Conservation (phyloP, 2,329 filamentous ascomycete genomes). For the Penicillium sp. region DNA sequence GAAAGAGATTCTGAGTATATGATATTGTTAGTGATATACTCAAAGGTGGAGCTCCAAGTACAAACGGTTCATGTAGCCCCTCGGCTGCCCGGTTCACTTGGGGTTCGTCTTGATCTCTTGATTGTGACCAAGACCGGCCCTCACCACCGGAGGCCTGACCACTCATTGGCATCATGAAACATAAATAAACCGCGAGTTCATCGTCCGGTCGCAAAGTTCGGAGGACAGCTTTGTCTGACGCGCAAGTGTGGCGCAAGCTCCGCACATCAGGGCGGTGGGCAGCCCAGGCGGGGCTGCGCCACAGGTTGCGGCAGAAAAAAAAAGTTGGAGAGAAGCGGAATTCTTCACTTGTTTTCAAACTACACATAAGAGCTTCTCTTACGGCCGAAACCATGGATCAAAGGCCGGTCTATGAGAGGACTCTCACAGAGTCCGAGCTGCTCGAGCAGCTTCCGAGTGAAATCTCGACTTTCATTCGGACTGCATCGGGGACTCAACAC, state of each 20-base stretch:
- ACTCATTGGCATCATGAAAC: constrained; percentile 28
- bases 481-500: constrained; percentile 64
- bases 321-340: constrained; percentile 24
- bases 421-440: constrained; percentile 54
- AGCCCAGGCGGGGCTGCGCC: constrained; percentile 28
- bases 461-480: constrained; percentile 66
- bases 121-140: constrained; percentile 11
- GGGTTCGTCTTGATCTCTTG: constrained; percentile 13
- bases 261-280: constrained; percentile 31
- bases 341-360: constrained; percentile 27
- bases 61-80: constrained; percentile 38
- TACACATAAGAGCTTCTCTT: constrained; percentile 34
- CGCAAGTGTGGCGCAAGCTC: constrained; percentile 33
- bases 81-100: constrained; percentile 29
- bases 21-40: constrained; percentile 5
- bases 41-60: background rate
- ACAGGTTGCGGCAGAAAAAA: constrained; percentile 38
- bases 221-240: constrained; percentile 17
- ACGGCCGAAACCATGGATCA: constrained; percentile 41
- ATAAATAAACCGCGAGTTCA: constrained; percentile 23
- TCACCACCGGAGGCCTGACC: constrained; percentile 19
- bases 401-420: constrained; percentile 48
- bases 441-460: constrained; percentile 67
- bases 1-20: constrained; percentile 39
- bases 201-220: constrained; percentile 14